phyloP scores from a whole-genome alignment of 2,329 filamentous ascomycete species.

The Xylariaceae sp. region DNA sequence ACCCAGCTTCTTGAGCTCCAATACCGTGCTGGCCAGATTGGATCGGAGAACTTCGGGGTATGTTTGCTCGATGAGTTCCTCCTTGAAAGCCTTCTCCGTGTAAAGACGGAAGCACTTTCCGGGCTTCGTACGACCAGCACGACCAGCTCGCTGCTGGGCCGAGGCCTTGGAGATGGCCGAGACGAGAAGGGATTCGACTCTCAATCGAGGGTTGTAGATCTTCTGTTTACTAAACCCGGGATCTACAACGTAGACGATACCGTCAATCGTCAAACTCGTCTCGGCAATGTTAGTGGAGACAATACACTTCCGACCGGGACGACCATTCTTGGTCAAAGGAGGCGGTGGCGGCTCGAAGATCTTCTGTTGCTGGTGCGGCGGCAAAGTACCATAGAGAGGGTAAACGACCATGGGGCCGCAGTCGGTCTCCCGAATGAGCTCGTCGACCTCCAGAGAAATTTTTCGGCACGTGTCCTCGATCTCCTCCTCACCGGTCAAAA shows the following conservation, averaged over 20 bases:
- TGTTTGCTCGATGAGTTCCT: constrained; percentile 94
- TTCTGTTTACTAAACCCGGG: constrained; percentile 99
- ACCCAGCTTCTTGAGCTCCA: constrained; percentile 96
- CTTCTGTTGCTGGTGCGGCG: constrained; percentile 85
- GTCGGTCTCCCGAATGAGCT: constrained; percentile 85
- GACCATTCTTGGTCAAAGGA: constrained; percentile 66
- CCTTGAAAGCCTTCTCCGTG: constrained; percentile 93
- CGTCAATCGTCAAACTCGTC: constrained; percentile 94
- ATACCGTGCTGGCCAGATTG: constrained; percentile 88
- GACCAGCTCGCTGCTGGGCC: constrained; percentile 93
- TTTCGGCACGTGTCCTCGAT: constrained; percentile 96
- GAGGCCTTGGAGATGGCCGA: constrained; percentile 98
- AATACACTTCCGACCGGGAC: constrained; percentile 88
- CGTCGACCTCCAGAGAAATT: constrained; percentile 83
- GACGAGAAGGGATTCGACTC: constrained; percentile 94
- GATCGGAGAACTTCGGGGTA: constrained; percentile 94
- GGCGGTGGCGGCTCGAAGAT: constrained; percentile 89
- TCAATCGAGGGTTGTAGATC: constrained; percentile 94
- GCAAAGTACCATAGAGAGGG: constrained; percentile 88
- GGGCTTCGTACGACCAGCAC: constrained; percentile 95
- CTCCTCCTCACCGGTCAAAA: constrained; percentile 96
- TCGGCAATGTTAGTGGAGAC: constrained; percentile 97
- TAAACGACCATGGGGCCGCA: constrained; percentile 87
- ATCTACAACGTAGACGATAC: constrained; percentile 98
- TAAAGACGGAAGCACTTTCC: constrained; percentile 98